Evolutionary conservation across 179 eudicot species (phyloP).

Genomic region (Sideroxylon spinosum): DNA sequence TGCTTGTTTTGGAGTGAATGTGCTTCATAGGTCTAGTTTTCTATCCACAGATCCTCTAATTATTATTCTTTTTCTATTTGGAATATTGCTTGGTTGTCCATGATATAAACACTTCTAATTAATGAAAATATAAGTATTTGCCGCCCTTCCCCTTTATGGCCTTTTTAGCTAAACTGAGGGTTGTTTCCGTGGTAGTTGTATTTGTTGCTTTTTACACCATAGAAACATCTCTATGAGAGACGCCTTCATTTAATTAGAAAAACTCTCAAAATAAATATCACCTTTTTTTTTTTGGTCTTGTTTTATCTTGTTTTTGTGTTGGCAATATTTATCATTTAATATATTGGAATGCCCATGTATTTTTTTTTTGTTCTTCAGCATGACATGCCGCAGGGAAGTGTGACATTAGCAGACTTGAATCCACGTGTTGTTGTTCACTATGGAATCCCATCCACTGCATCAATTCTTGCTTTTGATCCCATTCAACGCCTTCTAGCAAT

Average conservation of each 20-base stretch:
- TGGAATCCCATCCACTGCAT: conserved; percentile 94
- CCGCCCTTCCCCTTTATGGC: background rate
- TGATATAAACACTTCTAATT: background rate
- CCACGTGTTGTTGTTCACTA: conserved; percentile 68
- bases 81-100: background rate
- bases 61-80: background rate
- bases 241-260: background rate
- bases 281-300: background rate
- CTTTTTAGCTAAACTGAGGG: background rate
- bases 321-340: background rate
- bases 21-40: background rate
- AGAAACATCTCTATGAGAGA: background rate
- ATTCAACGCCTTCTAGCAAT: conserved; percentile 85
- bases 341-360: background rate
- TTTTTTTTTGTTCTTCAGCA: conserved; percentile 18
- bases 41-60: background rate
- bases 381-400: conserved; percentile 18
- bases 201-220: background rate
- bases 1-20: too few relatives aligned
- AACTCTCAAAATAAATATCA: background rate
- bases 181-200: background rate
- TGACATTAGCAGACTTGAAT: conserved; percentile 38
- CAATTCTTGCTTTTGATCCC: conserved; percentile 83
- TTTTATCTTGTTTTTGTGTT: background rate
- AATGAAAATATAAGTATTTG: background rate